Base-by-base conservation (phyloP, 169 alveolate genomes). In the Plasmodium knowlesi region DNA sequence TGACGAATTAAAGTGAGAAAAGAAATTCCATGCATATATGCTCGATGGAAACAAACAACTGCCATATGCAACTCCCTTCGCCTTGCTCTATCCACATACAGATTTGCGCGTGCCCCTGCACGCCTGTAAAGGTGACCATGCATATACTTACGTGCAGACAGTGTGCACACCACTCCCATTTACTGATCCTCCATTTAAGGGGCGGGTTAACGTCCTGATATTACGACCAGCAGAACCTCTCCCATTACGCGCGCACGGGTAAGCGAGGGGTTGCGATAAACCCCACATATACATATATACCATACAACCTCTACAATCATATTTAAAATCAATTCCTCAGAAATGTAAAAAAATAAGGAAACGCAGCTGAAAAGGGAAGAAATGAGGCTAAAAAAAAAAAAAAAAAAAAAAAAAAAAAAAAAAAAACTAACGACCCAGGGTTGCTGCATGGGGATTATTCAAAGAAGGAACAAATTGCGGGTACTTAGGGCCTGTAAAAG, bases 391-490 rank as follows among this genome's bases (percentile, higher is more conserved):
- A 67, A 67, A 16, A 67, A 67, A 67, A 85, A 22, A 86, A 84
- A 86, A 74, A 32, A 22, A 67, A 67, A 16, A 67, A 67, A 67
- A 85, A 22, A 32, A 22, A 67, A 67, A 16, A 67, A 67, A 67
- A 85, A 22, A 86, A 84, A 86, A 74, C 76, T 86, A 86, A 86
- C 93, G 93, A 78, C 85, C 86, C 61, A 70, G 50, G 70, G 84
- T 50, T 76, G 93, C 82, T 50, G 93, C 85, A 46, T 74, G 93
- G 32, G 93, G 93, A 32, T 86, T 86, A 54, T 41, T 86, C 85
- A 86, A 74, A 37, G 93, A 74, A 22, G 93, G 93, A 79, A 74
- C 57, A 86, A 86, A 86, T 25, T 86, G 93, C 82, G 93, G 93
- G 67, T 70, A 86, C 22, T 86, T 86, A 1, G 93, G 93, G 70